A percentile compares a stretch with the other conserved stretches of the same genome.
Conservation (phyloP, 2,329 filamentous ascomycete species). For the Aspergillus carbonarius region DNA sequence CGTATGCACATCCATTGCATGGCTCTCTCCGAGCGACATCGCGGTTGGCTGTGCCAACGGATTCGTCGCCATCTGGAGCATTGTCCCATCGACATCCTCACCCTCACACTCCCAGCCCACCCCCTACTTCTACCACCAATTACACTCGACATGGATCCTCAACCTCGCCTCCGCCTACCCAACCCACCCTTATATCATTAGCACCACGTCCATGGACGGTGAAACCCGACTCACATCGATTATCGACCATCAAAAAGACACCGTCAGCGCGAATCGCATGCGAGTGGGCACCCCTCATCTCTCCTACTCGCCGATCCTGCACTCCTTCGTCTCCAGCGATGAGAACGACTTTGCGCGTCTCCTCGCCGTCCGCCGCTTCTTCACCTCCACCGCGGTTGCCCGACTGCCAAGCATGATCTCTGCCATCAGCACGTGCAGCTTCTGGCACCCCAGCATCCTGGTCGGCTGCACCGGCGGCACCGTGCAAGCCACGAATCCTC, state of each 20-base stretch:
- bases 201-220: slow-evolving; percentile 56
- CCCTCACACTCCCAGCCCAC: slow-evolving; percentile 19
- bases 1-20: slow-evolving; percentile 57
- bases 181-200: slow-evolving; percentile 52
- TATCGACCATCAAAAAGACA: slow-evolving; percentile 47
- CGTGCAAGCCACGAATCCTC: slow-evolving; percentile 52
- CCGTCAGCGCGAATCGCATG: slow-evolving; percentile 47
- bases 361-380: slow-evolving; percentile 54
- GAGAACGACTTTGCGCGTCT: slow-evolving; percentile 54
- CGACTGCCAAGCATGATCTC: slow-evolving; percentile 42
- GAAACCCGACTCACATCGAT: slow-evolving; percentile 57
- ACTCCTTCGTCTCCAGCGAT: slow-evolving; percentile 55
- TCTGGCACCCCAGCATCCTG: slow-evolving; percentile 55
- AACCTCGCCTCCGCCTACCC: slow-evolving; percentile 53
- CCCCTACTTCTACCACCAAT: slow-evolving; percentile 38
- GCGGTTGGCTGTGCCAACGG: slow-evolving; percentile 58
- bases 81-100: slow-evolving; percentile 24
- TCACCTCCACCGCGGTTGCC: slow-evolving; percentile 50
- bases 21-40: slow-evolving; percentile 57
- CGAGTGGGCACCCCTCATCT: slow-evolving; percentile 51
- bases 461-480: slow-evolving; percentile 54
- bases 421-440: slow-evolving; percentile 35
- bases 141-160: slow-evolving; percentile 41
- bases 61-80: slow-evolving; percentile 55
- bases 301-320: slow-evolving; percentile 56